A percentile compares a stretch with the other conserved stretches of the same genome.
Evolutionary conservation across 208 protist species (phyloP).

Genomic region (Trypanosoma lewisi): DNA sequence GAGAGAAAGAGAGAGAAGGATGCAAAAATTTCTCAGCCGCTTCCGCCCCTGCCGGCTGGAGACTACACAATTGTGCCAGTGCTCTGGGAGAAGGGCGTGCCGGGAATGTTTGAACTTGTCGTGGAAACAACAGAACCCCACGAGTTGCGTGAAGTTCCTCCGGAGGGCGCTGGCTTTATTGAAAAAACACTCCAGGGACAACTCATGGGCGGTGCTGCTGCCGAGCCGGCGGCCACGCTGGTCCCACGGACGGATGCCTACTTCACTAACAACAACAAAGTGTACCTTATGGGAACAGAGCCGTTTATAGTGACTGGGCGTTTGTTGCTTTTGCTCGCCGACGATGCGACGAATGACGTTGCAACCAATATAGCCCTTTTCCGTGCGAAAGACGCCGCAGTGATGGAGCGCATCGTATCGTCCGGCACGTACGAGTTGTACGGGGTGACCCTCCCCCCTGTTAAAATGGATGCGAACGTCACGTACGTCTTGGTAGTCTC

Average conservation of each 20-base stretch:
- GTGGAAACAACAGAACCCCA: constrained; percentile 74
- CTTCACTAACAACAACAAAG: constrained; percentile 58
- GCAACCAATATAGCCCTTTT: constrained; percentile 60
- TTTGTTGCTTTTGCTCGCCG: constrained; percentile 47
- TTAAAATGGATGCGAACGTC: constrained; percentile 44
- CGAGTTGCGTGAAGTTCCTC: constrained; percentile 23
- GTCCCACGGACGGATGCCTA: constrained; percentile 40
- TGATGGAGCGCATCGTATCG: constrained; percentile 59
- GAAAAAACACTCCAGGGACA: constrained; percentile 40
- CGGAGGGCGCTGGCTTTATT: constrained; percentile 40
- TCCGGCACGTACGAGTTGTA: constrained; percentile 41
- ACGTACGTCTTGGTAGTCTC: constrained; percentile 67
- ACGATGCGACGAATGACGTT: constrained; percentile 24
- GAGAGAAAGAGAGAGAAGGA: constrained; percentile 19
- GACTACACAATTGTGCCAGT: constrained; percentile 70
- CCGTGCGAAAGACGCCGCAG: constrained; percentile 31
- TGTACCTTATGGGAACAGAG: constrained; percentile 33
- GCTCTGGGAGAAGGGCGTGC: constrained; percentile 57
- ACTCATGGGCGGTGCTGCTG: constrained; percentile 28
- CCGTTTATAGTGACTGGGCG: constrained; percentile 40
- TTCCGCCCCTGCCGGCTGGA: constrained; percentile 54
- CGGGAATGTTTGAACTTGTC: constrained; percentile 54
- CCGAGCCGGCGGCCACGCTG: constrained; percentile 18
- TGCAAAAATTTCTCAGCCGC: background rate
- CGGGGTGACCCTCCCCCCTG: constrained; percentile 41